phyloP scores from a whole-genome alignment of 345 rosid genomes.

The Brassica carinata region DNA sequence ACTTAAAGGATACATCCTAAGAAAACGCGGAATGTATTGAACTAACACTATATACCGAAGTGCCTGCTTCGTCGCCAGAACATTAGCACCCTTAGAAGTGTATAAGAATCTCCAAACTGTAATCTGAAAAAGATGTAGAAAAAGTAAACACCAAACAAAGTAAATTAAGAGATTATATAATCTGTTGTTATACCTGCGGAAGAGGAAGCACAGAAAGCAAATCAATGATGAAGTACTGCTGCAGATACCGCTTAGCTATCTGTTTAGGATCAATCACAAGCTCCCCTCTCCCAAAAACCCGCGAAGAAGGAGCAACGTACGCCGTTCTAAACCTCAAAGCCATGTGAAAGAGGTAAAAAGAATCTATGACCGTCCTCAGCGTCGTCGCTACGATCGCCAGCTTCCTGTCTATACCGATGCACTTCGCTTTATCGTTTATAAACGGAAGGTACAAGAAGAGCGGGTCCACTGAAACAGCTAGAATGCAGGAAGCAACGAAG shows the following conservation, averaged over 20 bases:
- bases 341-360: slow-evolving; percentile 88
- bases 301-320: slow-evolving; percentile 94
- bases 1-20: not conserved
- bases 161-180: not conserved
- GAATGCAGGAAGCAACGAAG: slow-evolving; percentile 73
- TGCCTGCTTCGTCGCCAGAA: not conserved
- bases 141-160: not conserved
- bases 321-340: slow-evolving; percentile 92
- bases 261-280: slow-evolving; percentile 85
- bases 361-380: slow-evolving; percentile 73
- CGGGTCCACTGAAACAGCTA: slow-evolving; percentile 90
- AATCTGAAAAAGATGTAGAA: slow-evolving; percentile 56
- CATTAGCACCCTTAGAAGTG: not conserved
- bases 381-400: slow-evolving; percentile 75
- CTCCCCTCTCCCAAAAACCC: slow-evolving; percentile 98
- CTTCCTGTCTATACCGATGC: slow-evolving; percentile 77
- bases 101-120: slow-evolving; percentile 32
- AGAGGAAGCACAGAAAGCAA: slow-evolving; percentile 84
- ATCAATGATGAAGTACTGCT: slow-evolving; percentile 73
- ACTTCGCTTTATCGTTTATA: slow-evolving; percentile 48
- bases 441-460: slow-evolving; percentile 92
- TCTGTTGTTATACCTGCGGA: slow-evolving; percentile 69
- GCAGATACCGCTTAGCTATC: slow-evolving; percentile 89
- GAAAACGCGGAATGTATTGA: not conserved
- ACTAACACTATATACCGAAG: not conserved